Conservation (phyloP, 129 eudicot species). For the Apium graveolens region DNA sequence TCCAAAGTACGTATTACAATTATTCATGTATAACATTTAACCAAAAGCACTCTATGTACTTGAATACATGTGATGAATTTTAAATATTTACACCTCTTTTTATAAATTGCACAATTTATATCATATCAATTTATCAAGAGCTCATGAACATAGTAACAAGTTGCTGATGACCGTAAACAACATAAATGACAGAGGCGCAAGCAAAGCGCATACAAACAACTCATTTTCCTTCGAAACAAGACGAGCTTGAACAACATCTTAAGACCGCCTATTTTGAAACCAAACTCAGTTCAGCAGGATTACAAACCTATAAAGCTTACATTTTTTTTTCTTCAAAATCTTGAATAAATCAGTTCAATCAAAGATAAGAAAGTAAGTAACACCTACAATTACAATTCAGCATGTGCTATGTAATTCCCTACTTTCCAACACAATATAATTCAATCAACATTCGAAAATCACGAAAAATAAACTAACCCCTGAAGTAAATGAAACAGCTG, state of each 20-base stretch:
- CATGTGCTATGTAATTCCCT: background rate
- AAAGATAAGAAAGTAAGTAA: background rate
- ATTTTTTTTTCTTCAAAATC: too few species aligned
- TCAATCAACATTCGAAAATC: background rate
- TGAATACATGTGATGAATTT: too few species aligned
- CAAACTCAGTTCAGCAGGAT: too few species aligned
- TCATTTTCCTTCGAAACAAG: too few species aligned
- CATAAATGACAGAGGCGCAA: background rate
- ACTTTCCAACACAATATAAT: background rate
- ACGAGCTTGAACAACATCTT: too few species aligned
- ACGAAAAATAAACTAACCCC: slow-evolving; percentile 35
- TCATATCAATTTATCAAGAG: background rate
- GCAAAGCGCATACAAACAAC: background rate
- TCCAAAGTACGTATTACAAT: too few species aligned
- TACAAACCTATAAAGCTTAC: background rate
- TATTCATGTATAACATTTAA: background rate
- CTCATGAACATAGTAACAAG: background rate
- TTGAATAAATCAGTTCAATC: too few species aligned
- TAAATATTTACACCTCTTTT: too few species aligned
- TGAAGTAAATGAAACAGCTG: slow-evolving; percentile 39
- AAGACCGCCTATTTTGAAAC: too few species aligned
- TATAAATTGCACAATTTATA: background rate
- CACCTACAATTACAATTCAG: background rate
- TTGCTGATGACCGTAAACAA: too few species aligned
- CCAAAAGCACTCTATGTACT: background rate